Evolutionary conservation across 169 alveolate species (phyloP), one percentile per base, ranked within the genome.

Genomic region (Eimeria acervulina): DNA sequence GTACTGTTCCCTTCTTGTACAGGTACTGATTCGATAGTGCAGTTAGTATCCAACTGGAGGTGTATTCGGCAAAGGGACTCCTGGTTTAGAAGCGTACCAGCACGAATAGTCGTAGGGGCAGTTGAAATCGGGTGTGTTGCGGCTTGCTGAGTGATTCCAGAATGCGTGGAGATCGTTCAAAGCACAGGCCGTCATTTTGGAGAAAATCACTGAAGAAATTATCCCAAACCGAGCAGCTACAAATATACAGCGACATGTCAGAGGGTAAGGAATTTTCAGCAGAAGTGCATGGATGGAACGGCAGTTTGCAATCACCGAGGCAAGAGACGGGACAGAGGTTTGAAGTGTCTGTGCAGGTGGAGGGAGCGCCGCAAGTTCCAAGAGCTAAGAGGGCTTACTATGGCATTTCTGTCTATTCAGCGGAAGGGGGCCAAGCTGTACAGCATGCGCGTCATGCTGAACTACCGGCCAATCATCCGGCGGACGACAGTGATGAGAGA

Each of bases 351-450:
- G 2, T 84, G 95, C 90, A 95, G 96, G 51, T 90, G 96, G 95
- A 95, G 92, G 28, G 80, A 59, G 38, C 95, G 92, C 63, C 93
- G 95, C 44, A 85, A 81, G 72, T 95, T 72, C 90, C 95, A 95
- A 17, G 91, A 85, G 7, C 36, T 97, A 40, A 44, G 95, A 31
- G 97, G 97, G 26, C 92, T 97, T 15, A 89, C 96, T 33, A 85
- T 97, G 38, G 96, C 97, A 38, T 78, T 97, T 28, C 87, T 96
- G 42, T 96, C 98, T 23, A 95, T 97, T n/a, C 95, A 96, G 23
- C 84, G 97, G 63, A 97, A 97, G 88, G 98, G 98, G 47, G 95
- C 98, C 7, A 97, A 95, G 90, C 97, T 97, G n/a, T 80, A 90
- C 87, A 90, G 97, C 93, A 63, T 97, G 90, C 85, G 96, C 36